phyloP scores from a whole-genome alignment of 805 yeast genomes.

The Jamesozyma gamospora region DNA sequence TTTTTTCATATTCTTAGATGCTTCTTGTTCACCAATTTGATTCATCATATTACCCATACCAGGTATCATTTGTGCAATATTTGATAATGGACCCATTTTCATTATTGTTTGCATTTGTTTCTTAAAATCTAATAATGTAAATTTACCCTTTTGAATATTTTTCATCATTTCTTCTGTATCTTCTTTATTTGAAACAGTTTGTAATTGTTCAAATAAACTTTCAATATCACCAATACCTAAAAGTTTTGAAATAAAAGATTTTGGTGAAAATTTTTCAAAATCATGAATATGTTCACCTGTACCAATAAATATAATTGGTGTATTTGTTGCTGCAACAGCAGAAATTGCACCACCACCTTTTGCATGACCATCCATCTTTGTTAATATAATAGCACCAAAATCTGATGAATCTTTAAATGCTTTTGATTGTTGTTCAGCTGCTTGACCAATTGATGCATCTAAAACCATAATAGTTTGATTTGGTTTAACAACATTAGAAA shows the following conservation, averaged over 20 bases:
- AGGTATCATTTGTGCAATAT: constrained; percentile 92
- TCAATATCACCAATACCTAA: constrained; percentile 94
- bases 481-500: constrained; percentile 80
- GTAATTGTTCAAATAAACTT: constrained; percentile 88
- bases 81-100: constrained; percentile 94
- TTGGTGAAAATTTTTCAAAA: constrained; percentile 83
- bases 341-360: constrained; percentile 99
- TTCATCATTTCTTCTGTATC: constrained; percentile 87
- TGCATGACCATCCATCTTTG: constrained; percentile 98
- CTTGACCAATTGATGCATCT: constrained; percentile 97
- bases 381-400: constrained; percentile 89
- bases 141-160: constrained; percentile 89
- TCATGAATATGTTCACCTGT: constrained; percentile 96
- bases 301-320: constrained; percentile 94
- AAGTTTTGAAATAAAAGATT: constrained; percentile 79
- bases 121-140: constrained; percentile 83
- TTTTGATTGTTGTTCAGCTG: constrained; percentile 88
- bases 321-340: constrained; percentile 93
- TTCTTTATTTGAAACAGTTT: constrained; percentile 56
- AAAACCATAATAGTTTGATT: constrained; percentile 94
- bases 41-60: constrained; percentile 79
- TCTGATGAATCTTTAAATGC: constrained; percentile 91
- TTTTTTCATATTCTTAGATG: constrained; percentile 69
- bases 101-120: constrained; percentile 90
- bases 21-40: constrained; percentile 87